Base-by-base conservation (phyloP, 2,329 filamentous ascomycete genomes). In the Fusarium palustre region DNA sequence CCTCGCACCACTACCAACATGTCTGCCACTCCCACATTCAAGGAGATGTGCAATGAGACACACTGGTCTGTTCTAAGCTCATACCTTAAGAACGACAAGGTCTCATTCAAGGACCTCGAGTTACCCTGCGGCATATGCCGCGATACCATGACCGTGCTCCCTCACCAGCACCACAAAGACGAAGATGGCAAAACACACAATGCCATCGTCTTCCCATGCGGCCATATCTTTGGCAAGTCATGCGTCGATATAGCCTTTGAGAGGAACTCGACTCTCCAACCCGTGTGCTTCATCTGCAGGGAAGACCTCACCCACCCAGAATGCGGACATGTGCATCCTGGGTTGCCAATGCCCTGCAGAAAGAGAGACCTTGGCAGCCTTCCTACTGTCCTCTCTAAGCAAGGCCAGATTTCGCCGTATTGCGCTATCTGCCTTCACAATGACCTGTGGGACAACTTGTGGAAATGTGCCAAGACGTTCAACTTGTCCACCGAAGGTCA, bases 171-270 rank as follows among this genome's bases (percentile, higher is more conserved):
- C 5, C 28, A 30, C 9, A 4, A 16, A 18, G 58, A 64, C 5
- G 43, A 49, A 1, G 15, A 47, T 3, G 30, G 13, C 3, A 22
- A 39, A 9, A 42, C 36, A n/a, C 59, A 63, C 6, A 20, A 7
- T 22, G 52, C 45, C 3, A 15, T 38, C 0, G 34, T 64, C 28
- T 24, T 63, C 9, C 49, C 43, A 8, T 64, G 60, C 7, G 60
- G 60, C 0, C 60, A 64, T n/a, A 63, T 64, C 10, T 43, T 56
- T 11, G 59, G 60, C 5, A 24, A 38, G 11, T 38, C 38, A 5
- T 64, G 61, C 4, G 10, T 64, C 10, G 28, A 48, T 12, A 3
- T 5, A 2, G 36, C 18, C 28, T 59, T 48, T 12, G 15, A 12
- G 3, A 4, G n/a, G 1, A 3, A 28, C 4, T 28, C 33, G 5